phyloP scores from a whole-genome alignment of 2,329 filamentous ascomycete genomes.

The Helminthosporium solani region DNA sequence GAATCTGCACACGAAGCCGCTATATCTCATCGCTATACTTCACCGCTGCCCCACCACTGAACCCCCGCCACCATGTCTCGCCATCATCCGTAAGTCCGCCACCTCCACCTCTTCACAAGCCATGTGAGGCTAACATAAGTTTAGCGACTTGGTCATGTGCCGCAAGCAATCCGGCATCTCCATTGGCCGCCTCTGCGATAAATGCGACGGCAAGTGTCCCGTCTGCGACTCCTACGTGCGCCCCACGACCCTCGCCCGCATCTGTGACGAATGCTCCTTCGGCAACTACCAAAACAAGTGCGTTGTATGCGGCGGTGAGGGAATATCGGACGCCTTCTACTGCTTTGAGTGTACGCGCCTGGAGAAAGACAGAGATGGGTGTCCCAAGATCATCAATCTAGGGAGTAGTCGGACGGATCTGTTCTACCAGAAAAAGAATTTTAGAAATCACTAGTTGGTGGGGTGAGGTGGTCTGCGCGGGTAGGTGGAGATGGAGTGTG shows the following conservation, averaged over 20 bases:
- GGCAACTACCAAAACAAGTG: conserved; percentile 99
- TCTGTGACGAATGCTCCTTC: conserved; percentile 99
- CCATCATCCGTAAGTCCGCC: conserved; percentile 74
- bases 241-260: conserved; percentile 92
- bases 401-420: conserved; percentile 94
- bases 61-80: conserved; percentile 69
- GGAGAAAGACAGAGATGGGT: conserved; percentile 96
- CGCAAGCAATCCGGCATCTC: conserved; percentile 97
- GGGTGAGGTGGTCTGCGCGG: neutral
- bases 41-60: neutral
- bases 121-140: conserved; percentile 20
- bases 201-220: conserved; percentile 99
- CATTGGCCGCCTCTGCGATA: conserved; percentile 98
- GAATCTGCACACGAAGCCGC: too few species aligned
- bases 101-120: conserved; percentile 5
- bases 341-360: conserved; percentile 97
- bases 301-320: conserved; percentile 96
- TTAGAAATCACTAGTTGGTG: conserved; percentile 55
- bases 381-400: conserved; percentile 98
- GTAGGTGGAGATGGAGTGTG: neutral
- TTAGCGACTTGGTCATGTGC: conserved; percentile 96
- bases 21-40: neutral
- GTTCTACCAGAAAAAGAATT: conserved; percentile 73
- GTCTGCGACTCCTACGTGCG: conserved; percentile 99
- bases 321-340: conserved; percentile 97